These are phyloP conservation scores for Leccinum fuscescens DNA, from an alignment of 1,284 basidiomycete genomes.

Conservation along the genomic window DNA sequence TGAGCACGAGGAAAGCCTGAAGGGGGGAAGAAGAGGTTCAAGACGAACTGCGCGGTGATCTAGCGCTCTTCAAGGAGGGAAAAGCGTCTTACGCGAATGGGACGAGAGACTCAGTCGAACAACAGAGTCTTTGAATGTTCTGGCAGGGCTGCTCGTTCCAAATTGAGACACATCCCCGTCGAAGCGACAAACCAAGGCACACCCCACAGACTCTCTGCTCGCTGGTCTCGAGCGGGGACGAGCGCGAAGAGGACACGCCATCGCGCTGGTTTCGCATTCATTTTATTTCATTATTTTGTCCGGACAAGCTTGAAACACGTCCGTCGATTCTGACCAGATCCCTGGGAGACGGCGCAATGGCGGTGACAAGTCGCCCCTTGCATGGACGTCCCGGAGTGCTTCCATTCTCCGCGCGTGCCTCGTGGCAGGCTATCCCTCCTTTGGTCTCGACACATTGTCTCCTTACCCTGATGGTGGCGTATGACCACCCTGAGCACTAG, in stretches of 20 bases:
- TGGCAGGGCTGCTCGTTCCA: slow-evolving; percentile 18
- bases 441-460: not conserved
- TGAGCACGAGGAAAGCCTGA: slow-evolving; percentile 9
- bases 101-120: slow-evolving; percentile 6
- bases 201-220: slow-evolving; percentile 37
- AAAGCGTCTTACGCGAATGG: slow-evolving; percentile 10
- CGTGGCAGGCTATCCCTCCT: not conserved
- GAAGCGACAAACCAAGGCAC: not conserved
- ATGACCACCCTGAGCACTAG: not conserved
- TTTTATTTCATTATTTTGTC: not conserved
- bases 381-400: not conserved
- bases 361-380: slow-evolving; percentile 6
- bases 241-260: not conserved
- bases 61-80: slow-evolving; percentile 1
- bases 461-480: not conserved
- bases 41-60: slow-evolving; percentile 10
- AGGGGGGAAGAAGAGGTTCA: not conserved
- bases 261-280: not conserved
- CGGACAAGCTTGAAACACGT: not conserved
- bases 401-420: not conserved
- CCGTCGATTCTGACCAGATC: slow-evolving; percentile 17
- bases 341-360: slow-evolving; percentile 29
- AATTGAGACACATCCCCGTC: slow-evolving; percentile 21
- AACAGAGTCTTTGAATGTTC: not conserved
- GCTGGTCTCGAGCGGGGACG: not conserved